Evolutionary conservation across 441 rosid genomes (phyloP).

Genomic region (Arabidopsis lyrata): DNA sequence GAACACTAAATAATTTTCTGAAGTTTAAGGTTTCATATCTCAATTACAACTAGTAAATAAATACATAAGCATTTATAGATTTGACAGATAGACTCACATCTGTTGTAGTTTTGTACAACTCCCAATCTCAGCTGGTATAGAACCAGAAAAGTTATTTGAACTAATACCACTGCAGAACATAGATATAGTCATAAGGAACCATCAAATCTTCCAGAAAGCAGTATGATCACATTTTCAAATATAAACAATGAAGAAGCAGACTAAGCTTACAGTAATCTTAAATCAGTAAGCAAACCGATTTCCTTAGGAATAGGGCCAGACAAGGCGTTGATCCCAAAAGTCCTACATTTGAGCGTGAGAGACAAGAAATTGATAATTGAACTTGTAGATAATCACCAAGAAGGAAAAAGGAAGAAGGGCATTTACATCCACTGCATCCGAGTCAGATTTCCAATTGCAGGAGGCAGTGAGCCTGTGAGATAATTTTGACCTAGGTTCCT

Average conservation of each 20-base stretch:
- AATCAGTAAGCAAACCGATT: conserved; percentile 65
- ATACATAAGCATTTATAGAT: neutral
- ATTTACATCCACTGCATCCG: conserved; percentile 44
- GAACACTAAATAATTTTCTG: neutral
- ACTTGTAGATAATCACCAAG: neutral
- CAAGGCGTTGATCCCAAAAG: conserved; percentile 39
- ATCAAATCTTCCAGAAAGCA: neutral
- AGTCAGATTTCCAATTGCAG: conserved; percentile 45
- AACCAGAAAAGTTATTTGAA: conserved; percentile 71
- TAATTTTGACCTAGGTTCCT: conserved; percentile 39
- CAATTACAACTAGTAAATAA: neutral
- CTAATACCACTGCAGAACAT: conserved; percentile 41
- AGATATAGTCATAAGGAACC: neutral
- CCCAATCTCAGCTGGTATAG: conserved; percentile 72
- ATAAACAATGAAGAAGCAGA: neutral
- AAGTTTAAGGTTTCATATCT: conserved; percentile 1
- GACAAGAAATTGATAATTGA: neutral
- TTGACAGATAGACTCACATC: conserved; percentile 52
- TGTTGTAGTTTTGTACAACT: conserved; percentile 51
- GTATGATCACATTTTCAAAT: neutral
- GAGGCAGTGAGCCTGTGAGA: conserved; percentile 41
- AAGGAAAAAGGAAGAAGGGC: neutral
- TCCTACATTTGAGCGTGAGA: conserved; percentile 23
- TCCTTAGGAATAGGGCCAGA: conserved; percentile 73
- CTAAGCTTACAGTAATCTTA: conserved; percentile 57